Evolutionary conservation across 2,329 filamentous ascomycete species (phyloP), one percentile per base, ranked within the genome.

Genomic region (Verticillium longisporum): DNA sequence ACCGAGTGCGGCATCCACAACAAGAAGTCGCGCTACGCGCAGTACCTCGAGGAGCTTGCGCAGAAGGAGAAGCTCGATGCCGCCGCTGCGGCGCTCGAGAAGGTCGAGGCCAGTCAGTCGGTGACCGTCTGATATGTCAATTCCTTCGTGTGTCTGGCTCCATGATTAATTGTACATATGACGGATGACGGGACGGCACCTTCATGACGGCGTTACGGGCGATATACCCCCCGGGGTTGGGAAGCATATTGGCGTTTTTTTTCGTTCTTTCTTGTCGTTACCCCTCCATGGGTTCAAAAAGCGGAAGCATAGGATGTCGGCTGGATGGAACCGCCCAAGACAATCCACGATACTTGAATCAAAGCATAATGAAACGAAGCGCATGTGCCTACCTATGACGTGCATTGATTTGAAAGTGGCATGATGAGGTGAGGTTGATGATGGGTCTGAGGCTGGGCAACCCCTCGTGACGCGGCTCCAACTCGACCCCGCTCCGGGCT

Each of bases 1-100:
- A 96, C 92, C 15, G 95, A 99, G 80, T 99, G 95, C 75, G 95
- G 95, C 56, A 98, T 99, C 72, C 95, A 99, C 85, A 98, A 98
- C 83, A 96, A 95, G 77, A 89, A 93, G 75, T 96, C 91, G 62
- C 88, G 92, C 68, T 99, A 98, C 71, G 90, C 92, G 11, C 87
- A 93, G 77, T 97, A 89, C 76, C 78, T 96, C 61, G 82, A 83
- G 69, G 87, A 92, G 63, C 85, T 90, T 75, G 88, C 61, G 15
- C 59, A 63, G 55, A 65, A 66, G 50, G 62, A 62, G 50, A 64
- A 67, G 60, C 59, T 63, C 50, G 65, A 64, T 18, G 59, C 61
- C 45, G 61, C 64, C 37, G 61, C 64, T 55, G 64, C 63, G 34
- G 58, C 65, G 32, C 56, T 64, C 26, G 60, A 61, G 50, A 64